Conservation (phyloP, 2,329 filamentous ascomycete genomes). For the Aureobasidium vineae region DNA sequence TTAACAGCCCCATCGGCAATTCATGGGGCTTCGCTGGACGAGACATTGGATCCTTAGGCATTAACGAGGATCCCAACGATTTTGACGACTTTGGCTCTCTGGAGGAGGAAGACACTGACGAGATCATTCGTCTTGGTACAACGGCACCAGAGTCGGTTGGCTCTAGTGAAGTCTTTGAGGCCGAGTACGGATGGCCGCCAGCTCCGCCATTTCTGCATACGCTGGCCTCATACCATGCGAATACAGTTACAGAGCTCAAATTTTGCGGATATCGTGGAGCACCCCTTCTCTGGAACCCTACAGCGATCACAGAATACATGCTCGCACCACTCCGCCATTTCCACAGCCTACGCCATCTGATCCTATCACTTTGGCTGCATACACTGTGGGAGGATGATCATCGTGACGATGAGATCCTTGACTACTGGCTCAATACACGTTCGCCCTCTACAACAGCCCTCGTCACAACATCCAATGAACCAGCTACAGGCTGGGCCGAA, state of each 20-base stretch:
- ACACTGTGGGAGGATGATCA: slow-evolving; percentile 42
- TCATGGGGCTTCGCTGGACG: slow-evolving; percentile 44
- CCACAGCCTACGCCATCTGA: slow-evolving; percentile 44
- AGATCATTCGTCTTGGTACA: slow-evolving; percentile 33
- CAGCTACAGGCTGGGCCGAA: slow-evolving; percentile 45
- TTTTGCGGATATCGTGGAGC: slow-evolving; percentile 50
- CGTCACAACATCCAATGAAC: slow-evolving; percentile 34
- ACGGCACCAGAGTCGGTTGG: slow-evolving; percentile 28
- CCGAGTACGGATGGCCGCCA: slow-evolving; percentile 44
- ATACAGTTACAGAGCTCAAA: slow-evolving; percentile 47
- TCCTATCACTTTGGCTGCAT: slow-evolving; percentile 45
- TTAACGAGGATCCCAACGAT: slow-evolving; percentile 26
- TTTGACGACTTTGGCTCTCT: slow-evolving; percentile 32
- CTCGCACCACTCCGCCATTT: slow-evolving; percentile 45
- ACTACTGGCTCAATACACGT: slow-evolving; percentile 46
- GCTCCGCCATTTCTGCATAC: slow-evolving; percentile 44
- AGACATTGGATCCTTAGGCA: slow-evolving; percentile 37
- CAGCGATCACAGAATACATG: slow-evolving; percentile 42
- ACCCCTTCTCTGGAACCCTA: slow-evolving; percentile 42
- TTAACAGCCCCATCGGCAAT: slow-evolving; percentile 46
- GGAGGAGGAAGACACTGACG: slow-evolving; percentile 37
- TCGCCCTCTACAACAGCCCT: slow-evolving; percentile 43
- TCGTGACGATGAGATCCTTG: slow-evolving; percentile 46
- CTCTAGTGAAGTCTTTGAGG: slow-evolving; percentile 37
- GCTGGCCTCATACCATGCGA: slow-evolving; percentile 43